A percentile compares a stretch with the other conserved stretches of the same genome.
These are phyloP conservation scores for Macaranga tanarius DNA, from an alignment of 441 rosid genomes.

Conservation along the genomic window DNA sequence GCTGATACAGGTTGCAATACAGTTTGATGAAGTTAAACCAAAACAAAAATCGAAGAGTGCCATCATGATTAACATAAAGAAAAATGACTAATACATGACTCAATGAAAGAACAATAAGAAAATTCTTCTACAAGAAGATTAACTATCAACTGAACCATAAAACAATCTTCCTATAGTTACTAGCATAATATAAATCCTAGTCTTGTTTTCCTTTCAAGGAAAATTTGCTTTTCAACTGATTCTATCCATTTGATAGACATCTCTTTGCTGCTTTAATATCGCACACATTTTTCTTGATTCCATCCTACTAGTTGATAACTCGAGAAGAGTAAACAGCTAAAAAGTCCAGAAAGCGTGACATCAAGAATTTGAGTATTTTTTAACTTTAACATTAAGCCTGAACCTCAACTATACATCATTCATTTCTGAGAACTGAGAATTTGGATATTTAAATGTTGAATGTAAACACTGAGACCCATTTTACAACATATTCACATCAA, in stretches of 20 bases:
- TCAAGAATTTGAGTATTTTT: too few species aligned
- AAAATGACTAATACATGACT: background rate
- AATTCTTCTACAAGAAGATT: background rate
- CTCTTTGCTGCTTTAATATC: background rate
- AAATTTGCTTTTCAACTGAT: background rate
- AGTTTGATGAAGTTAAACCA: background rate
- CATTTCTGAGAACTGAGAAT: too few species aligned
- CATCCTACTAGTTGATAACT: too few species aligned
- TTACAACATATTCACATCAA: background rate
- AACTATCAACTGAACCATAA: background rate
- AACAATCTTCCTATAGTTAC: background rate
- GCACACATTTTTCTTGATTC: background rate
- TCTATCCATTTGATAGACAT: background rate
- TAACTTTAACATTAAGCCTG: too few species aligned
- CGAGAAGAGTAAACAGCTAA: too few species aligned
- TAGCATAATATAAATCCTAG: background rate
- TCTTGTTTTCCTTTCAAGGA: background rate
- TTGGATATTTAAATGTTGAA: background rate
- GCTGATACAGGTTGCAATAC: constrained; percentile 38
- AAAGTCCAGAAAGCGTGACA: too few species aligned
- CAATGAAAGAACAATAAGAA: background rate
- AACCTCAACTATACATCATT: too few species aligned
- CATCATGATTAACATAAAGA: constrained; percentile 5
- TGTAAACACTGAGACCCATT: background rate
- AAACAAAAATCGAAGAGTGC: background rate